phyloP scores from a whole-genome alignment of 2,329 filamentous ascomycete species.

The Trichoderma brevicompactum region DNA sequence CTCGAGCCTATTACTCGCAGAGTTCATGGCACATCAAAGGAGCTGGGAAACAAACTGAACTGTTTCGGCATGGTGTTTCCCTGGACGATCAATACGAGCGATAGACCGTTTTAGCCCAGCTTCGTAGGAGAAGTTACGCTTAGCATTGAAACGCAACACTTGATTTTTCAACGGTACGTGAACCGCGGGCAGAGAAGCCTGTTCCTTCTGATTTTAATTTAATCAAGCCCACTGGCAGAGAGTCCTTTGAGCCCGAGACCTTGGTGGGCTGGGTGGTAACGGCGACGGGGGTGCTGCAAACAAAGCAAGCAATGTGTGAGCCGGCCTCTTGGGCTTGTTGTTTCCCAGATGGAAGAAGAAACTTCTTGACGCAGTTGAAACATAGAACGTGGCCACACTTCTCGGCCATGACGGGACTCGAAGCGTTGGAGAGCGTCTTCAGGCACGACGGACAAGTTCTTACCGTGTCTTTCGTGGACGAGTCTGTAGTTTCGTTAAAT shows the following conservation, averaged over 20 bases:
- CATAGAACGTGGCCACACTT: slow-evolving; percentile 93
- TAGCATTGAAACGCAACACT: slow-evolving; percentile 84
- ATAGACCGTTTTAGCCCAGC: neutral
- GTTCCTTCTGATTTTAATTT: slow-evolving; percentile 85
- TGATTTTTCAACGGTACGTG: slow-evolving; percentile 77
- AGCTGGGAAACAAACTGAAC: neutral
- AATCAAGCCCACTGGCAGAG: slow-evolving; percentile 72
- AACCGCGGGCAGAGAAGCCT: slow-evolving; percentile 87
- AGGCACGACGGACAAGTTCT: slow-evolving; percentile 81
- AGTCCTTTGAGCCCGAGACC: slow-evolving; percentile 54
- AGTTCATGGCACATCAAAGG: neutral
- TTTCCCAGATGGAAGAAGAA: slow-evolving; percentile 66
- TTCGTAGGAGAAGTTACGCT: slow-evolving; percentile 8
- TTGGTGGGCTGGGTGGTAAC: slow-evolving; percentile 59
- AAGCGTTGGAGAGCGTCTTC: slow-evolving; percentile 79
- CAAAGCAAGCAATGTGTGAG: slow-evolving; percentile 67
- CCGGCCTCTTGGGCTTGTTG: slow-evolving; percentile 50
- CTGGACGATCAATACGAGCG: neutral
- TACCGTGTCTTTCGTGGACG: slow-evolving; percentile 49
- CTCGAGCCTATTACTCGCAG: too few relatives aligned
- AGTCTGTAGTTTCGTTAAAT: slow-evolving; percentile 71
- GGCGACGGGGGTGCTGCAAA: slow-evolving; percentile 79
- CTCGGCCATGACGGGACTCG: slow-evolving; percentile 80
- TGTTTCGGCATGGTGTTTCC: neutral
- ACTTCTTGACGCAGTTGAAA: slow-evolving; percentile 80